Evolutionary conservation across 164 flowering plant species (phyloP).

Genomic region (Annona cherimola): DNA sequence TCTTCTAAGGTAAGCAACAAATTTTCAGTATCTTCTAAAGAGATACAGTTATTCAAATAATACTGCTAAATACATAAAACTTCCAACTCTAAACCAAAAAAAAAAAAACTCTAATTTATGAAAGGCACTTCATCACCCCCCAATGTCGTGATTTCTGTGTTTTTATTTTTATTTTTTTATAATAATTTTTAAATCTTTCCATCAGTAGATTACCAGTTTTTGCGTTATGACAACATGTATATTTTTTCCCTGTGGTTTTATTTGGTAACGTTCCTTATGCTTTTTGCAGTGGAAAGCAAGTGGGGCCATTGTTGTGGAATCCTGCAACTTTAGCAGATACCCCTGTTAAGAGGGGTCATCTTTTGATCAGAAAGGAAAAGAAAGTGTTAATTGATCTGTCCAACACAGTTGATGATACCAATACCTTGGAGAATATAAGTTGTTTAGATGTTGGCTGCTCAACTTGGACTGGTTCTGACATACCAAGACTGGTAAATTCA

Average conservation of each 20-base stretch:
- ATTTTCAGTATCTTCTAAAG: no score
- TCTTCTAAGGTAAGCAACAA: no score
- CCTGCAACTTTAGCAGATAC: constrained; percentile 15
- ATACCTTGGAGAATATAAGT: constrained; percentile 13
- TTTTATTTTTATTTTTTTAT: background rate
- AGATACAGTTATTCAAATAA: no score
- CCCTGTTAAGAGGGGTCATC: constrained; percentile 3
- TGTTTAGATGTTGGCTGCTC: constrained; percentile 11
- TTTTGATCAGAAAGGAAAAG: constrained; percentile 14
- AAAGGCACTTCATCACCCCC: no score
- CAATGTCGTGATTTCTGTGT: no score
- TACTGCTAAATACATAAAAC: no score
- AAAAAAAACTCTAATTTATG: no score
- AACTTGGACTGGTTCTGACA: constrained; percentile 26
- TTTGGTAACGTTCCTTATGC: constrained; percentile 4
- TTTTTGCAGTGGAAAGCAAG: constrained; percentile 60
- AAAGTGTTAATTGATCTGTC: constrained; percentile 22
- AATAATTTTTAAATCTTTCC: background rate
- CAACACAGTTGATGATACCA: constrained; percentile 11
- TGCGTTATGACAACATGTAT: background rate
- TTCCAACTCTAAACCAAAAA: no score
- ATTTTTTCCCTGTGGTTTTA: background rate
- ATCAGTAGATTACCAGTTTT: background rate
- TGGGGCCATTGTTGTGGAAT: constrained; percentile 44
- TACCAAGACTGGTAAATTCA: constrained; percentile 40